phyloP scores from a whole-genome alignment of 2,329 filamentous ascomycete genomes.

The Boeremia exigua region DNA sequence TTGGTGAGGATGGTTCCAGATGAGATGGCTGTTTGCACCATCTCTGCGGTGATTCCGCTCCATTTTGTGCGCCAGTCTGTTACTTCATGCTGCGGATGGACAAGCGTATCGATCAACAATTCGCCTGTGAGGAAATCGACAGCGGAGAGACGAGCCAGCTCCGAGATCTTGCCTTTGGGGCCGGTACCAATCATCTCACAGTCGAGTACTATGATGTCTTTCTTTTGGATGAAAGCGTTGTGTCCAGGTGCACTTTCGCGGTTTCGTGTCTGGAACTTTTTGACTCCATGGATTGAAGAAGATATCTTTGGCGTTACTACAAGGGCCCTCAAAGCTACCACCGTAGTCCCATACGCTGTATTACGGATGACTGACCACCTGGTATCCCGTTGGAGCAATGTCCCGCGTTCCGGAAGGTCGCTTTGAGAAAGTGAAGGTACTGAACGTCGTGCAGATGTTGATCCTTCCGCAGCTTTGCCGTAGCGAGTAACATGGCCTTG shows the following conservation, averaged over 20 bases:
- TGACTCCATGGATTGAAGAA: neutral
- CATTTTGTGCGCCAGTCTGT: conserved; percentile 48
- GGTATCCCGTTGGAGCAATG: neutral
- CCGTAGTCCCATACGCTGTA: neutral
- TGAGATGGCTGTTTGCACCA: conserved; percentile 29
- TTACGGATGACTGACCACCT: neutral
- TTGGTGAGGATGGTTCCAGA: conserved; percentile 45
- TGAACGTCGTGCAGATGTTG: neutral
- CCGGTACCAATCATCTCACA: conserved; percentile 17
- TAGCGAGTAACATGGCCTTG: too few species aligned
- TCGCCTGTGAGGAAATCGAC: conserved; percentile 57
- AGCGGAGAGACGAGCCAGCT: conserved; percentile 49
- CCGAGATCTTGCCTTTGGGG: conserved; percentile 7
- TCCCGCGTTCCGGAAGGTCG: neutral
- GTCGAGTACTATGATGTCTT: conserved; percentile 3
- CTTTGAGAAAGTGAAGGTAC: neutral
- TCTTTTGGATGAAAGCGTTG: neutral
- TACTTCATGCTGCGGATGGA: conserved; percentile 46
- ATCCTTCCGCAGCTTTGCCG: neutral
- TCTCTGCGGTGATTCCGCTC: conserved; percentile 48
- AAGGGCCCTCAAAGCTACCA: neutral
- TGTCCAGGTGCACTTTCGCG: neutral
- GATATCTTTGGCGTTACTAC: neutral
- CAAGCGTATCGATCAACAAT: conserved; percentile 53
- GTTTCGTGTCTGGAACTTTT: neutral